phyloP scores from a whole-genome alignment of 1,284 basidiomycete genomes.

The Grifola frondosa region DNA sequence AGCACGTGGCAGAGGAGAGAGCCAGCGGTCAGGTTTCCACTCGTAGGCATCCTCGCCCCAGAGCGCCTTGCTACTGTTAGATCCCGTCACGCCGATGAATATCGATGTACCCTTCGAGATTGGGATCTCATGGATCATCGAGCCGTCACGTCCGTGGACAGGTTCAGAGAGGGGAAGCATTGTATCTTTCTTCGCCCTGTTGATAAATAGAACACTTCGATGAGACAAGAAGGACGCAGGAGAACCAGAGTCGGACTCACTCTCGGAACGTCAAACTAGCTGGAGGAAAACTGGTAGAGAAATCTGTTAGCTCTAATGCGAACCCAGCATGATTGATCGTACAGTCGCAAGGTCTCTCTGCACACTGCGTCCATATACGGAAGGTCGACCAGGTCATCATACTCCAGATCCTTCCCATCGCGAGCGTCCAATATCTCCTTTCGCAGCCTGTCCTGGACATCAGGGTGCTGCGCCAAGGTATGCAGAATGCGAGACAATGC shows the following conservation, averaged over 20 bases:
- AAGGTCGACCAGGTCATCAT: conserved; percentile 5
- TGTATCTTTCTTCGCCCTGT: conserved; percentile 11
- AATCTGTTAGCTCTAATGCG: no score
- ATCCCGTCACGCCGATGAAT: conserved; percentile 7
- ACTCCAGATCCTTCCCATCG: not conserved
- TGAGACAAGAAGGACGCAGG: not conserved
- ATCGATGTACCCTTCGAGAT: conserved; percentile 12
- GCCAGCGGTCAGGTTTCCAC: conserved; percentile 23
- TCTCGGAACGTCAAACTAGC: conserved; percentile 1
- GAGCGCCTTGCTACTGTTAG: conserved; percentile 16
- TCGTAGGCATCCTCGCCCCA: conserved; percentile 22
- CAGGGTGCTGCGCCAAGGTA: not conserved
- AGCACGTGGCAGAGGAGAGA: conserved; percentile 4
- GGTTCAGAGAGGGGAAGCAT: conserved; percentile 10
- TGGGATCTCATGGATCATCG: conserved; percentile 9
- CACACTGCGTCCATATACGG: conserved; percentile 5
- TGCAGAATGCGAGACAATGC: conserved; percentile 4
- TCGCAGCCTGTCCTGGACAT: conserved; percentile 1
- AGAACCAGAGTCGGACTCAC: conserved; percentile 1
- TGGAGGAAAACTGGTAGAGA: not conserved
- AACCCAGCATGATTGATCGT: not conserved
- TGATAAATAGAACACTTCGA: not conserved
- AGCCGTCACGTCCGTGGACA: conserved; percentile 8
- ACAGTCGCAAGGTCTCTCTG: conserved; percentile 4
- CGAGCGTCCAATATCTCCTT: not conserved